phyloP scores from a whole-genome alignment of 2,329 filamentous ascomycete species.

The Teratosphaeria gauchensis region DNA sequence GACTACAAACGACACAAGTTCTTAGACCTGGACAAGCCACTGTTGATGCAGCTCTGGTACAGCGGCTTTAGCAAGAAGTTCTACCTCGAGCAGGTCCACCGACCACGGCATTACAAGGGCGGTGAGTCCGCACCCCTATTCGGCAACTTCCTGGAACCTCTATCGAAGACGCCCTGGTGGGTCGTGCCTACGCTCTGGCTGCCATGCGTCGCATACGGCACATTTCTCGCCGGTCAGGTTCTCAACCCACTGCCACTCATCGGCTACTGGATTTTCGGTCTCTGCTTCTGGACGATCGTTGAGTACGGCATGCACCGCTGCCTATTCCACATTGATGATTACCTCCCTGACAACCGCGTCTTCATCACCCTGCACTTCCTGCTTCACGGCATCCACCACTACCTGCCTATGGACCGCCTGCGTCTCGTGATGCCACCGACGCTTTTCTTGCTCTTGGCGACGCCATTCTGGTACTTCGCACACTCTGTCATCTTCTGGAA shows the following conservation, averaged over 20 bases:
- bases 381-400: slow-evolving; percentile 94
- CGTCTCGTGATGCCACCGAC: slow-evolving; percentile 94
- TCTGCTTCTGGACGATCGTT: slow-evolving; percentile 77
- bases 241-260: slow-evolving; percentile 41
- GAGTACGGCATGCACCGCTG: slow-evolving; percentile 86
- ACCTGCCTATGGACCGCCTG: slow-evolving; percentile 97
- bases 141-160: slow-evolving; percentile 96
- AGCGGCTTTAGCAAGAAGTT: slow-evolving; percentile 91
- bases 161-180: slow-evolving; percentile 93
- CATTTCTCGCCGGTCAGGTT: slow-evolving; percentile 53
- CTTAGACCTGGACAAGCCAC: slow-evolving; percentile 73
- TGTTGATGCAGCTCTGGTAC: slow-evolving; percentile 79
- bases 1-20: slow-evolving; percentile 94
- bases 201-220: slow-evolving; percentile 67
- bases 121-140: slow-evolving; percentile 88
- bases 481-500: slow-evolving; percentile 73
- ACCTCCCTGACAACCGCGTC: slow-evolving; percentile 81
- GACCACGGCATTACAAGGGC: slow-evolving; percentile 90
- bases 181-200: slow-evolving; percentile 76
- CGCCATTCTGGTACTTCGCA: slow-evolving; percentile 86
- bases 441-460: slow-evolving; percentile 71
- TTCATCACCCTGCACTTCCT: slow-evolving; percentile 81
- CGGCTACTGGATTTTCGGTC: slow-evolving; percentile 58
- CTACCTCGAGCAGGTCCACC: slow-evolving; percentile 91
- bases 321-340: slow-evolving; percentile 76